A percentile compares a stretch with the other conserved stretches of the same genome.
Conservation (phyloP, 192 early-diverging fungal genomes). For the Coemansia nantahalensis region DNA sequence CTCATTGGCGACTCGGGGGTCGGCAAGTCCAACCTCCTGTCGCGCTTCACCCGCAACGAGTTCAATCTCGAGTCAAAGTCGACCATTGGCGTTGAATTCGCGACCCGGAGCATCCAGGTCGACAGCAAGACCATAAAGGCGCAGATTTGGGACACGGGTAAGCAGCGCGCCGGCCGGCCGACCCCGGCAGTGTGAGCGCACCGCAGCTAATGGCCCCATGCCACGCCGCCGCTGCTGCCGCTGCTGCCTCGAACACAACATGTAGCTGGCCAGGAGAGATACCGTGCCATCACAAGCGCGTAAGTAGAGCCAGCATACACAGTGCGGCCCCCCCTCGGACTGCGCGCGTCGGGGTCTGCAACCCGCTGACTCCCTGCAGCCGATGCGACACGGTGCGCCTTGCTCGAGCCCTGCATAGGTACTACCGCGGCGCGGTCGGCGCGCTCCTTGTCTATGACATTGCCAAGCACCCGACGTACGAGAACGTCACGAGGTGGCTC, state of each 20-base stretch:
- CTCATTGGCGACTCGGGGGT: slow-evolving; percentile 95
- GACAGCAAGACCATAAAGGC: slow-evolving; percentile 98
- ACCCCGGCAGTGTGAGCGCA: too few relatives aligned
- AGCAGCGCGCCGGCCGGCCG: slow-evolving; percentile 29
- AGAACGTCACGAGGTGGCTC: slow-evolving; percentile 95
- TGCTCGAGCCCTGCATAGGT: slow-evolving; percentile 59
- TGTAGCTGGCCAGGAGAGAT: slow-evolving; percentile 80
- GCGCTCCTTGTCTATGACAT: slow-evolving; percentile 98
- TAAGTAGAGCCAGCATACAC: slow-evolving; percentile 54
- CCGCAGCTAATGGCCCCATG: too few relatives aligned
- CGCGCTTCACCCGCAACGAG: slow-evolving; percentile 96
- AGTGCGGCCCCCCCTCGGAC: too few relatives aligned
- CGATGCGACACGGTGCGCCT: too few relatives aligned
- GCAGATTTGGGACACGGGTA: slow-evolving; percentile 99
- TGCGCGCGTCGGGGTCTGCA: too few relatives aligned
- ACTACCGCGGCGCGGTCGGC: slow-evolving; percentile 96
- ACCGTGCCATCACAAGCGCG: slow-evolving; percentile 84
- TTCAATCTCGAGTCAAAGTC: slow-evolving; percentile 98
- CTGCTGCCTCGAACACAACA: not conserved
- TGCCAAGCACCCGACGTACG: slow-evolving; percentile 92
- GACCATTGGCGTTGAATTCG: slow-evolving; percentile 99
- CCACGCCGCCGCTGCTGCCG: too few relatives aligned
- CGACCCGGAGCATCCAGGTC: slow-evolving; percentile 93
- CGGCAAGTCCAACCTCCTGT: slow-evolving; percentile 97
- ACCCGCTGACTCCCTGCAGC: too few relatives aligned